Evolutionary conservation across 2,329 filamentous ascomycete genomes (phyloP), one percentile per base, ranked within the genome.

Genomic region (Sclerotinia spermophila): DNA sequence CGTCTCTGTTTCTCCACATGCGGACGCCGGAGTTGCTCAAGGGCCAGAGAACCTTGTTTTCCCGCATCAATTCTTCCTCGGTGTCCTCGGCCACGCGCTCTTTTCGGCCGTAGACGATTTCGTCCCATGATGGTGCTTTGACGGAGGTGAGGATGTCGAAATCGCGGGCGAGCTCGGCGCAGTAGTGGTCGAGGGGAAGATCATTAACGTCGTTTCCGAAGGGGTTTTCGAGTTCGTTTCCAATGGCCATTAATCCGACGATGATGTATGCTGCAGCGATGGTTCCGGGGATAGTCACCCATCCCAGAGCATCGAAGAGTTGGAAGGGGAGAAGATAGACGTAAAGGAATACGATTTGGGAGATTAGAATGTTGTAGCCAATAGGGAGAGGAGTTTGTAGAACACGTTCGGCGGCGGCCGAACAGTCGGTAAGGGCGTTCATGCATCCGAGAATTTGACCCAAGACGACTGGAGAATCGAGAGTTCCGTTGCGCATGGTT

Each of bases 161-260:
- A 76, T 96, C 93, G 44, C 85, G 80, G 33, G 90, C 87, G 56
- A 96, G 85, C 77, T 94, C 90, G 51, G 89, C 85, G 81, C 92
- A 96, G 83, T 89, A 96, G 21, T 85, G 82, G 78, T 95, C 92
- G 3, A 94, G 84, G 0, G 91, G 90, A 56, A 94, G 82, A 80
- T 96, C 92, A 78, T 96, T 96, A 75, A 94, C 92, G 73, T 96
- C 92, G 74, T 89, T 85, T 71, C 92, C 92, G 79, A 96, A 96
- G 8, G 92, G 92, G 77, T 96, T 93, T 80, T 96, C 92, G 74
- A 96, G 91, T 81, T 96, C 92, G 73, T 88, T 88, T 53, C 92
- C 92, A 76, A 95, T 95, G 73, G 87, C 84, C 5, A 88, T 86
- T 60, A 96, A 87, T 35, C 91, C 92, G 72, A 96, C 87, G 79